A percentile compares a stretch with the other conserved stretches of the same genome.
These are phyloP conservation scores for Hygrophoropsis aurantiaca DNA, from an alignment of 768 basidiomycete genomes.

Conservation along the genomic window DNA sequence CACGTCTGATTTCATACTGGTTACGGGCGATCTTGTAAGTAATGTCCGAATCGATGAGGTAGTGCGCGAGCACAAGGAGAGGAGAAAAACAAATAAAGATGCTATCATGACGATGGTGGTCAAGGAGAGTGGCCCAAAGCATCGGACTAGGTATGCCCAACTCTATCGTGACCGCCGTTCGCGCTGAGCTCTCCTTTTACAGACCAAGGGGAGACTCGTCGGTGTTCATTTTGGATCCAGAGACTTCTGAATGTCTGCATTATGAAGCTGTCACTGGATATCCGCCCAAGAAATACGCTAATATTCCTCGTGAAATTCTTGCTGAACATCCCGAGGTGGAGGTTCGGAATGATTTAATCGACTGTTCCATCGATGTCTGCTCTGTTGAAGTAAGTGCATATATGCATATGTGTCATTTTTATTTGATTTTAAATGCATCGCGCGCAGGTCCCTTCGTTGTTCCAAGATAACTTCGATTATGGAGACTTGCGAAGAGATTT, in stretches of 20 bases:
- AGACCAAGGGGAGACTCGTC: slow-evolving; percentile 75
- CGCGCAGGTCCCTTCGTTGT: slow-evolving; percentile 84
- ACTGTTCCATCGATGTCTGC: slow-evolving; percentile 91
- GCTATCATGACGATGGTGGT: slow-evolving; percentile 97
- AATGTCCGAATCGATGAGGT: slow-evolving; percentile 90
- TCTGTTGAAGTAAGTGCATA: slow-evolving; percentile 76
- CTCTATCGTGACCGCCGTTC: slow-evolving; percentile 4
- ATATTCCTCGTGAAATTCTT: slow-evolving; percentile 79
- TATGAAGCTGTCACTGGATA: slow-evolving; percentile 77
- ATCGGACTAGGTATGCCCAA: slow-evolving; percentile 66
- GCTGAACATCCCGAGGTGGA: slow-evolving; percentile 76
- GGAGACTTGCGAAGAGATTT: slow-evolving; percentile 90
- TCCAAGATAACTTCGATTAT: slow-evolving; percentile 99
- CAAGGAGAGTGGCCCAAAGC: slow-evolving; percentile 70
- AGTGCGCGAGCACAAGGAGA: slow-evolving; percentile 83
- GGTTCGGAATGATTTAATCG: slow-evolving; percentile 84
- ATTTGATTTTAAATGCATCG: not conserved
- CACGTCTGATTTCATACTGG: slow-evolving; percentile 87
- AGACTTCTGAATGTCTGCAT: slow-evolving; percentile 80
- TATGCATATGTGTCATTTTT: not conserved
- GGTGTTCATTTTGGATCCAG: slow-evolving; percentile 74
- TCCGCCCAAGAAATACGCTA: slow-evolving; percentile 59
- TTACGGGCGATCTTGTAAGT: slow-evolving; percentile 90
- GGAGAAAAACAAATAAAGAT: slow-evolving; percentile 84
- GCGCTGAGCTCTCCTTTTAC: slow-evolving; percentile 5